Conservation (phyloP, 2,329 filamentous ascomycete genomes). For the Boeremia lycopersici region DNA sequence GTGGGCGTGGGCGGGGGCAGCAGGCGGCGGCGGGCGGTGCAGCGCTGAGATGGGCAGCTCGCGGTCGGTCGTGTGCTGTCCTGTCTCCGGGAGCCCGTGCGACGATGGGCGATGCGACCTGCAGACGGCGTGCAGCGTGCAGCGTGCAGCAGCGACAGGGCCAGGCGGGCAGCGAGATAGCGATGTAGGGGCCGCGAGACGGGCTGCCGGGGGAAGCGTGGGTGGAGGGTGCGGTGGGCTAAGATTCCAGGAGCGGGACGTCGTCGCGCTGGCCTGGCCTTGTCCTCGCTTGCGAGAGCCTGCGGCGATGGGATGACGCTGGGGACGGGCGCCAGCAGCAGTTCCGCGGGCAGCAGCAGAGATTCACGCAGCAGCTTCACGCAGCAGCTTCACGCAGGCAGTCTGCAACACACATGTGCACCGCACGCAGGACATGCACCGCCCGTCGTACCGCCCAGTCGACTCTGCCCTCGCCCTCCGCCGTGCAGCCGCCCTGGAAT, state of each 20-base stretch:
- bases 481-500: neutral
- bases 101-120: constrained; percentile 29
- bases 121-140: constrained; percentile 15
- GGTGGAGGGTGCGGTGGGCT: constrained; percentile 27
- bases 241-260: constrained; percentile 31
- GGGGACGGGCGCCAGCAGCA: neutral
- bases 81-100: constrained; percentile 37
- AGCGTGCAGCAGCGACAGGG: constrained; percentile 23
- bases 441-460: neutral
- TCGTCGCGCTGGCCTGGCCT: constrained; percentile 32
- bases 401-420: too few relatives aligned
- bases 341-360: constrained; percentile 2
- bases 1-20: constrained; percentile 24
- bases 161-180: constrained; percentile 14
- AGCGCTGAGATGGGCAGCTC: constrained; percentile 17
- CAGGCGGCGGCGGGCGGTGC: constrained; percentile 16
- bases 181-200: constrained; percentile 21
- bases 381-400: too few relatives aligned
- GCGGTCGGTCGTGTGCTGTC: constrained; percentile 43
- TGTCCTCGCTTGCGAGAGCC: constrained; percentile 11
- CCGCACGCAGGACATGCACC: neutral
- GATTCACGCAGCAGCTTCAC: neutral
- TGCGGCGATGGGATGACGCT: constrained; percentile 9
- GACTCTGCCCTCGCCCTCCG: neutral
- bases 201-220: constrained; percentile 29